Conservation (phyloP, 306 rosid species). For the Senna siamea region DNA sequence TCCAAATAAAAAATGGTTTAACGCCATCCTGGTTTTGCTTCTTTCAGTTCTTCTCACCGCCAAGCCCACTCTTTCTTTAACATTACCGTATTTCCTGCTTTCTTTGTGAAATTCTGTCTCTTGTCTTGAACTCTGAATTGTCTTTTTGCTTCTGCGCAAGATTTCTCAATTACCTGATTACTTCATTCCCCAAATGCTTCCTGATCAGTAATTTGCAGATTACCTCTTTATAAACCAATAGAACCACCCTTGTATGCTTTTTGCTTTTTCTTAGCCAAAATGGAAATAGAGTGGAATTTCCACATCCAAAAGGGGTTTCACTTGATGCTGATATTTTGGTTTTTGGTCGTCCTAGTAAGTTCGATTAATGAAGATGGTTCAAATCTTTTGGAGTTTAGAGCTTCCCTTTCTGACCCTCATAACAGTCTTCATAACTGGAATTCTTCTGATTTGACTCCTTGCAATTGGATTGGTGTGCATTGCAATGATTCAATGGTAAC, state of each 20-base stretch:
- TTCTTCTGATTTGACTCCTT: constrained; percentile 60
- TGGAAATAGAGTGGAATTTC: constrained; percentile 43
- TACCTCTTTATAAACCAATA: no score
- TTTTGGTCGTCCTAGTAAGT: constrained; percentile 37
- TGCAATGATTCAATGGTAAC: constrained; percentile 64
- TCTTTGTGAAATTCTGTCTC: constrained; percentile 33
- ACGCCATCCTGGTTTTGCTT: constrained; percentile 25
- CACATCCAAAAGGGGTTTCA: constrained; percentile 36
- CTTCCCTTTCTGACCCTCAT: constrained; percentile 53
- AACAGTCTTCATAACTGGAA: constrained; percentile 64
- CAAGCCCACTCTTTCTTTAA: constrained; percentile 37
- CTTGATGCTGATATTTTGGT: constrained; percentile 41
- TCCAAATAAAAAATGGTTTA: constrained; percentile 3
- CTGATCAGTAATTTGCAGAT: no score
- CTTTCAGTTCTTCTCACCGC: constrained; percentile 38
- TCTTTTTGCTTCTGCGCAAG: not conserved
- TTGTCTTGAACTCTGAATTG: constrained; percentile 32
- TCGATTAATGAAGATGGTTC: constrained; percentile 61
- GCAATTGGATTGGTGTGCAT: constrained; percentile 72
- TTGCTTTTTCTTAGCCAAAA: constrained; percentile 38
- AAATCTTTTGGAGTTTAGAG: constrained; percentile 61
- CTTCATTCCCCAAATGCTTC: no score
- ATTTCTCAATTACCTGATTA: not conserved
- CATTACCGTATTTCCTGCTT: constrained; percentile 25
- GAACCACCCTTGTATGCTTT: constrained; percentile 28